Conservation (phyloP, 305 asterid species). For the Solanum hybrid region DNA sequence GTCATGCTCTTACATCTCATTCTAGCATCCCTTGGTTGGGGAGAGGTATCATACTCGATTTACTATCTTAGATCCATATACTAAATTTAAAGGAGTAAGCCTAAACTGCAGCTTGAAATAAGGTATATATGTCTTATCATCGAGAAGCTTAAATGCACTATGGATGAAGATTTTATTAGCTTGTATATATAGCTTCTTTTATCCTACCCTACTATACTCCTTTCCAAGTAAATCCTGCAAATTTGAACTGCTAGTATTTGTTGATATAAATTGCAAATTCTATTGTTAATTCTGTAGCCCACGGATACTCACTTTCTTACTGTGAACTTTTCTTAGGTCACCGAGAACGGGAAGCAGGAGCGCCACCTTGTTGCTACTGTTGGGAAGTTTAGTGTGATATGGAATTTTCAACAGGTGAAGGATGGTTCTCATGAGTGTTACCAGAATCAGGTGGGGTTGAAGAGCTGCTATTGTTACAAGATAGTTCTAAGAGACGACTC, state of each 20-base stretch:
- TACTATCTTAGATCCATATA: not conserved
- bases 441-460: slow-evolving; percentile 77
- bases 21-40: not conserved
- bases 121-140: not conserved
- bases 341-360: slow-evolving; percentile 89
- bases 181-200: not conserved
- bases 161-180: not conserved
- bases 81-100: not conserved
- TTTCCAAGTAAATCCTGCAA: not conserved
- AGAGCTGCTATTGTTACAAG: slow-evolving; percentile 98
- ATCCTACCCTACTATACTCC: not conserved
- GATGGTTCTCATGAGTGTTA: slow-evolving; percentile 82
- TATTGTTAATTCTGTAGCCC: not conserved
- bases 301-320: not conserved
- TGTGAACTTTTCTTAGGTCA: slow-evolving; percentile 41
- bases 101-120: not conserved
- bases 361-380: slow-evolving; percentile 94
- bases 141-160: not conserved
- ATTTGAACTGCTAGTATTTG: not conserved
- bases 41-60: not conserved
- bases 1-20: not conserved
- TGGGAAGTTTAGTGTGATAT: slow-evolving; percentile 93
- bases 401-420: slow-evolving; percentile 95
- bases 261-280: not conserved
- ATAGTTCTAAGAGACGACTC: slow-evolving; percentile 78